A percentile compares a stretch with the other conserved stretches of the same genome.
Evolutionary conservation across 192 early-diverging fungal species (phyloP).

Genomic region (Umbelopsis vinacea): DNA sequence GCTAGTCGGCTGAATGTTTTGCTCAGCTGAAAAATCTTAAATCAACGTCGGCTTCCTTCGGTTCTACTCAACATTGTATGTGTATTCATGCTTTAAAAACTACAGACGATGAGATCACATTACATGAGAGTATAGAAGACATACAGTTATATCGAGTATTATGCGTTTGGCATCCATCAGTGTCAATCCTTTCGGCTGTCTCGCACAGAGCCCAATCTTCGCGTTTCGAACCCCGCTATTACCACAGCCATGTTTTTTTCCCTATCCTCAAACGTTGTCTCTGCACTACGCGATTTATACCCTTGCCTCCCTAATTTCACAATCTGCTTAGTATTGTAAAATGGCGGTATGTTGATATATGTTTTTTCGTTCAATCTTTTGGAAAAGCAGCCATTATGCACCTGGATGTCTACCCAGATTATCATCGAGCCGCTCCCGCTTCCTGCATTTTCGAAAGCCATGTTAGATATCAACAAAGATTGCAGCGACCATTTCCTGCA

Average conservation of each 20-base stretch:
- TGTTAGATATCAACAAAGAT: not conserved
- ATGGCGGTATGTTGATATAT: slow-evolving; percentile 14
- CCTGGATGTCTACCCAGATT: not conserved
- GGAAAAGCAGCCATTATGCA: not conserved
- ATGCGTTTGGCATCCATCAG: not conserved
- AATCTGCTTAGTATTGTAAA: slow-evolving; percentile 12
- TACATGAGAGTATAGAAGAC: too few relatives aligned
- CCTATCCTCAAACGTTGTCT: slow-evolving; percentile 1
- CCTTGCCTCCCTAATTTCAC: slow-evolving; percentile 6
- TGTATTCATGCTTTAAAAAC: too few relatives aligned
- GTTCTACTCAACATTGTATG: too few relatives aligned
- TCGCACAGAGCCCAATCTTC: not conserved
- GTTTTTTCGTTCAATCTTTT: not conserved
- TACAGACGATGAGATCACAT: too few relatives aligned
- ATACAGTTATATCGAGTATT: too few relatives aligned
- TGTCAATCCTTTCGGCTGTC: not conserved
- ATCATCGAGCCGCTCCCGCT: not conserved
- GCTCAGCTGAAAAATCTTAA: too few relatives aligned
- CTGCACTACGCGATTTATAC: slow-evolving; percentile 20
- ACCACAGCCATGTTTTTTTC: slow-evolving; percentile 17
- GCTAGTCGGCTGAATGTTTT: too few relatives aligned
- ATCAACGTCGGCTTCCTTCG: too few relatives aligned
- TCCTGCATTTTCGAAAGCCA: not conserved
- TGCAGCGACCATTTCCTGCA: not conserved
- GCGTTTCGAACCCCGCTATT: slow-evolving; percentile 2